Percentiles rank a stretch among this genome's conserved stretches.
Conservation (phyloP, 2,329 filamentous ascomycete species). For the Fusarium dimerum region DNA sequence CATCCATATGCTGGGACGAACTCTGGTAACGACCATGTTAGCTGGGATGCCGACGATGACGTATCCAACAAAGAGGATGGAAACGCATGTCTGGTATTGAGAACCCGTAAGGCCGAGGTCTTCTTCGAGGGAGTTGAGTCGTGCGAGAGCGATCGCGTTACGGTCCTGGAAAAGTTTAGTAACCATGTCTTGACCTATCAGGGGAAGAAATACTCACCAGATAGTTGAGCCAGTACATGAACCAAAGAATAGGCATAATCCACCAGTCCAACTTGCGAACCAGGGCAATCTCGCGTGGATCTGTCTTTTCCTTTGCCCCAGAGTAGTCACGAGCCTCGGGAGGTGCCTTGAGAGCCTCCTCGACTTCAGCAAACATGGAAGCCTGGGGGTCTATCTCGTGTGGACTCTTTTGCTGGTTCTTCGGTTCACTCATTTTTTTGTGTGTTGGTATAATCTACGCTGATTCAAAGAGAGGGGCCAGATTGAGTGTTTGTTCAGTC, state of each 20-base stretch:
- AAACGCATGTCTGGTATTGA: slow-evolving; percentile 32
- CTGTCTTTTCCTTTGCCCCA: slow-evolving; percentile 12
- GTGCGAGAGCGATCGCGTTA: slow-evolving; percentile 47
- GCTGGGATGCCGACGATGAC: slow-evolving; percentile 43
- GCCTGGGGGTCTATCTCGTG: too few species aligned
- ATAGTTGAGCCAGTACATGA: slow-evolving; percentile 45
- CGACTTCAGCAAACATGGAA: slow-evolving; percentile 4
- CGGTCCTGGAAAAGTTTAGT: slow-evolving; percentile 32
- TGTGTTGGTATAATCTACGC: too few species aligned
- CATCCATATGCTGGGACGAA: slow-evolving; percentile 43
- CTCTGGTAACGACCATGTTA: slow-evolving; percentile 46
- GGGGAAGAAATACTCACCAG: slow-evolving; percentile 17
- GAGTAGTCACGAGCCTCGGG: slow-evolving; percentile 17
- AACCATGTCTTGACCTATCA: neutral
- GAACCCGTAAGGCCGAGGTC: slow-evolving; percentile 25
- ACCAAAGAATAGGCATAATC: slow-evolving; percentile 33
- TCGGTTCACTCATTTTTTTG: too few species aligned
- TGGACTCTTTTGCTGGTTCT: too few species aligned
- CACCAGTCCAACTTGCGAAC: slow-evolving; percentile 14
- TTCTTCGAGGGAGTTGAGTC: slow-evolving; percentile 31
- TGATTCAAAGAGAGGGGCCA: too few species aligned
- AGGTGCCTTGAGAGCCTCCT: slow-evolving; percentile 7
- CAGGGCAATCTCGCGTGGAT: slow-evolving; percentile 14
- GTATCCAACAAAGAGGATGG: slow-evolving; percentile 43
- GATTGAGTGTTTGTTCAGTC: too few species aligned